Evolutionary conservation across 2,329 filamentous ascomycete species (phyloP).

Genomic region (Ampelomyces quisqualis): DNA sequence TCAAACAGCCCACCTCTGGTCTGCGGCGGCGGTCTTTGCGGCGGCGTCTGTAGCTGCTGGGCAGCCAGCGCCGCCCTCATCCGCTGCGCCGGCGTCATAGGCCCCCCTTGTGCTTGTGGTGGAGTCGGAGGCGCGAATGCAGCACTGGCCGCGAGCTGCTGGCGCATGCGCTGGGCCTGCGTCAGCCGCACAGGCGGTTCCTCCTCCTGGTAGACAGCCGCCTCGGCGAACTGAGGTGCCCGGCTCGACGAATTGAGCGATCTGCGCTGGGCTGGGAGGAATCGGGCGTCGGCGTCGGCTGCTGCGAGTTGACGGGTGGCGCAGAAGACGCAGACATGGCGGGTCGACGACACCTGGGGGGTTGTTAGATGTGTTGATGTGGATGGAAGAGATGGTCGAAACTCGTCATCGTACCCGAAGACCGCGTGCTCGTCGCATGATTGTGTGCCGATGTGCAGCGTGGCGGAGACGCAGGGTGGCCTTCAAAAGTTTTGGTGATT

Average conservation of each 20-base stretch:
- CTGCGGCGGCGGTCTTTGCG: slow-evolving; percentile 3
- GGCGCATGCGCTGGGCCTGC: slow-evolving; percentile 33
- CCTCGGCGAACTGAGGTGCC: slow-evolving; percentile 35
- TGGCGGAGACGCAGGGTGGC: not conserved
- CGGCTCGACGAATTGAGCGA: slow-evolving; percentile 37
- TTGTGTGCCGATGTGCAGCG: slow-evolving; percentile 9
- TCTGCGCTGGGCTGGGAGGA: slow-evolving; percentile 29
- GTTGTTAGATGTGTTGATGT: slow-evolving; percentile 6
- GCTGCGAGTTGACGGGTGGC: slow-evolving; percentile 37
- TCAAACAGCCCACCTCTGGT: slow-evolving; percentile 19
- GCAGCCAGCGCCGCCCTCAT: slow-evolving; percentile 12
- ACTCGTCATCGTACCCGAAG: slow-evolving; percentile 24
- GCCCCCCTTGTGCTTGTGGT: slow-evolving; percentile 14
- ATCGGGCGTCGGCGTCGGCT: slow-evolving; percentile 16
- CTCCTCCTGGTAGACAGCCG: slow-evolving; percentile 29
- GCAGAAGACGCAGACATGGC: slow-evolving; percentile 44
- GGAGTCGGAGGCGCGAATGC: slow-evolving; percentile 10
- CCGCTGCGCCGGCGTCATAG: slow-evolving; percentile 21
- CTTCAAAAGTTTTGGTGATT: slow-evolving; percentile 20
- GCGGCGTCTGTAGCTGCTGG: slow-evolving; percentile 10
- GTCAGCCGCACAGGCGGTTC: slow-evolving; percentile 22
- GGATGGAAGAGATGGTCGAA: not conserved
- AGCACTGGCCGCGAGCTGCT: slow-evolving; percentile 23
- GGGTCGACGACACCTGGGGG: slow-evolving; percentile 36
- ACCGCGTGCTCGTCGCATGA: slow-evolving; percentile 35